Base-by-base conservation (phyloP, 371 early-diverging fungal genomes). In the Mucor saturninus region DNA sequence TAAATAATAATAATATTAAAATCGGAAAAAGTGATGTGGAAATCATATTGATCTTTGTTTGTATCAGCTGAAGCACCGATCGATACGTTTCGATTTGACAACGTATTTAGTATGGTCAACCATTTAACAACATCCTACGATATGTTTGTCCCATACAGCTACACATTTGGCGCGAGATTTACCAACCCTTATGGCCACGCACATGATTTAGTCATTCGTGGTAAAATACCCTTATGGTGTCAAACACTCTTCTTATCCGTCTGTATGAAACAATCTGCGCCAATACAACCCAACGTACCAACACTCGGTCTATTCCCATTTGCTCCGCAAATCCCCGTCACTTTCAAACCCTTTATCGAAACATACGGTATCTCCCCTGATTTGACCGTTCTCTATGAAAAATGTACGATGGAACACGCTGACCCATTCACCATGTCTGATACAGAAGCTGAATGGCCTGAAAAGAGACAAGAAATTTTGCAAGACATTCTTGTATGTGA, bases 101-200 rank as follows among this genome's bases (percentile, higher is more conserved):
- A 52, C 11, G 53, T 52, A 0, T 48, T 13, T 3, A 14, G 50
- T 21, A 54, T 40, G 29, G 40, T 5, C 6, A 46, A 54, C 11
- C 40, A 53, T 5, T n/a, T 56, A n/a, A 55, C 50, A 2, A 40
- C 21, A 14, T 40, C 59, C n/a, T 61, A 61, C n/a, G 65, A 65
- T 4, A 62, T 56, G n/a, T 77, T 75, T 54, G 56, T 77, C 2
- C 83, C 83, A 5, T 79, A 73, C 57, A 76, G 78, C 55, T 82
- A 82, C 39, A 82, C 80, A 53, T 73, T 82, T 59, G 83, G 83
- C 11, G 69, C 70, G 8, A 62, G 80, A 32, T 79, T 69, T 48
- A 77, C 78, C 31, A 77, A 79, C 26, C 78, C 80, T 6, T 76
- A 71, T 40, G 56, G 62, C 4, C 56, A 63, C 10, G 59, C 67